Conservation (phyloP, 257 asterid species). For the Nicotiana paniculata region DNA sequence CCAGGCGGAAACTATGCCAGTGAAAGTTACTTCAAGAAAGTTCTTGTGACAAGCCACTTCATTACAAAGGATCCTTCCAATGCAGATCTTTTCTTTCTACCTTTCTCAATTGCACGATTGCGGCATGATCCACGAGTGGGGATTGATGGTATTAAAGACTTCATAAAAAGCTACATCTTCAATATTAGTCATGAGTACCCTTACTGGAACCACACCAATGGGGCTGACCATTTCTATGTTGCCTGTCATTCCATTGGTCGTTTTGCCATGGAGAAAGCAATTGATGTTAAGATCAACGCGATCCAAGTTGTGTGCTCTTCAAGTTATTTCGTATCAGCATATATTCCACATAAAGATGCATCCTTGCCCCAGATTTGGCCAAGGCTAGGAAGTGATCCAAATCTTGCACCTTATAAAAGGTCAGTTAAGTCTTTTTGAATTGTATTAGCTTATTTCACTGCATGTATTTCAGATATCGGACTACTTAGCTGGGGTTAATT, state of each 20-base stretch:
- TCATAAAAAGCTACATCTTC: conserved; percentile 44
- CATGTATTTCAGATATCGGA: background rate
- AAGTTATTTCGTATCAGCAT: conserved; percentile 59
- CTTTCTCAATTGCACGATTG: conserved; percentile 75
- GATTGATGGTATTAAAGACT: conserved; percentile 53
- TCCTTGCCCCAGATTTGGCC: conserved; percentile 96
- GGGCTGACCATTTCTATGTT: conserved; percentile 86
- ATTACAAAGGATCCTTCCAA: conserved; percentile 45
- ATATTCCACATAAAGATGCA: conserved; percentile 85
- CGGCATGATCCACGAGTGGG: conserved; percentile 77
- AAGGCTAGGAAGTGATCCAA: conserved; percentile 42
- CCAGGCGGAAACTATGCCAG: conserved; percentile 93
- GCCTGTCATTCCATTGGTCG: conserved; percentile 89
- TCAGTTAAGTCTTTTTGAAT: conserved; percentile 17
- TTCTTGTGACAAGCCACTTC: conserved; percentile 63
- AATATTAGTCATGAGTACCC: conserved; percentile 59
- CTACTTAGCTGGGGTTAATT: background rate
- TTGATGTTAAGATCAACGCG: conserved; percentile 54
- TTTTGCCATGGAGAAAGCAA: conserved; percentile 62
- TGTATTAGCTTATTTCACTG: conserved; percentile 6
- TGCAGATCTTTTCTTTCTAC: conserved; percentile 77
- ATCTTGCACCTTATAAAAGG: conserved; percentile 47
- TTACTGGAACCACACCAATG: conserved; percentile 71
- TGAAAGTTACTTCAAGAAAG: conserved; percentile 88
- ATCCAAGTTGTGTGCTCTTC: conserved; percentile 85